Base-by-base conservation (phyloP, 192 early-diverging fungal genomes). In the Linderina pennispora region DNA sequence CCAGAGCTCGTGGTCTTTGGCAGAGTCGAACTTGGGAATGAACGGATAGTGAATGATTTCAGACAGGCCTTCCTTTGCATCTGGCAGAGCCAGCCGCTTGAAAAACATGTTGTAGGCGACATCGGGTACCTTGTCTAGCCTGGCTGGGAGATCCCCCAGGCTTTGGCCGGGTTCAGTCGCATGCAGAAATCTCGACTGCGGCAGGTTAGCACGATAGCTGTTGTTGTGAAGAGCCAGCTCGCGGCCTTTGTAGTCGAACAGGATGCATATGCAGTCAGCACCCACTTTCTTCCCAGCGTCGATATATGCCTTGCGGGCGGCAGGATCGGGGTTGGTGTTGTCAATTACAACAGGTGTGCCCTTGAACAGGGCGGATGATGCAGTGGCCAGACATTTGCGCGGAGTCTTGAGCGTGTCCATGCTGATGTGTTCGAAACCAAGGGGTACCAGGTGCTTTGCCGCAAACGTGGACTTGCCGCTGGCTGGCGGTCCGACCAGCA, bases 381-480 rank as follows among this genome's bases (percentile, higher is more conserved):
- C 72, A 2, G 64, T 76, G 13, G 68, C 63, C 8, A 86, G 24
- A 58, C 94, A 97, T 47, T 86, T 86, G n/a, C 83, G 80, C 13
- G 68, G 59, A 14, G 85, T 81, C 56, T 87, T 87, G 6, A 93
- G 67, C 5, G 74, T 80, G 58, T 94, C 92, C 78, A 90, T 81
- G 51, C 92, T 94, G 48, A 94, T 74, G 31, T 80, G 77, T 23
- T 76, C 74, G 45, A 89, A 89, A 0, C 80, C 80, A 13, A 80
- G 73, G 1, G 76, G 63, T 15, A 76, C 55, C 22, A 92, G 60
- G 23, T 87, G 74, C n/a, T 54, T 70, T 6, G 57, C 48, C 1
- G 80, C 73, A 75, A 92, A 90, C 2, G 76, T 80, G 0, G 83
- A 81, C 58, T 94, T 97, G 16, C 94, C 94, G 15, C 78, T 80